Conservation (phyloP, 768 basidiomycete species). For the Podaxis sp. region DNA sequence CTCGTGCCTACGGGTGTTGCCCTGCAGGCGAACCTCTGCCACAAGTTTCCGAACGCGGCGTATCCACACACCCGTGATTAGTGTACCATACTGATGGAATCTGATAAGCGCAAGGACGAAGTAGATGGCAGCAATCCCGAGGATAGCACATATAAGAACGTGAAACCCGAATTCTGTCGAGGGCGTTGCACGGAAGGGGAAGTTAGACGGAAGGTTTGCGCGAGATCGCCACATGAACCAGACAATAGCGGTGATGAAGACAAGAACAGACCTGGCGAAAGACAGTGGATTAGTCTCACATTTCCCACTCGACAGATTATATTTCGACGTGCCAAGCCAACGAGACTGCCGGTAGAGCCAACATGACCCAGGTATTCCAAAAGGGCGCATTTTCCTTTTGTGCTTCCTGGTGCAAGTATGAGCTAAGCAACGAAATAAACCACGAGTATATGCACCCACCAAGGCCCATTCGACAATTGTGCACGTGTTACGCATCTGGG, state of each 20-base stretch:
- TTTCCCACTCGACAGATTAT: background rate
- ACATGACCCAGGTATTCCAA: slow-evolving; percentile 68
- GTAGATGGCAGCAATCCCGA: background rate
- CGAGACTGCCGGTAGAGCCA: slow-evolving; percentile 61
- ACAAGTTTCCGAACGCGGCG: background rate
- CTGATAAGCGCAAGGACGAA: background rate
- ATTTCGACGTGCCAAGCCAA: slow-evolving; percentile 45
- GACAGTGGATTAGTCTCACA: background rate
- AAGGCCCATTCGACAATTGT: slow-evolving; percentile 63
- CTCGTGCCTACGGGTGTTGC: too few relatives aligned
- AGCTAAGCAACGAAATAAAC: background rate
- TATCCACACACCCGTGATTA: slow-evolving; percentile 17
- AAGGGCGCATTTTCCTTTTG: slow-evolving; percentile 29
- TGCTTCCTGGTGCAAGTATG: slow-evolving; percentile 42
- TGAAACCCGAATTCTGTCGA: background rate
- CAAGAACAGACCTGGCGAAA: background rate
- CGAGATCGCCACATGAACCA: background rate
- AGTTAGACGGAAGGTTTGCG: background rate
- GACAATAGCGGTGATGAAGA: background rate
- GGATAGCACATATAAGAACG: background rate
- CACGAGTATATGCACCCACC: slow-evolving; percentile 28
- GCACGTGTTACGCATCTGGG: slow-evolving; percentile 40
- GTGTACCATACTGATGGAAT: background rate
- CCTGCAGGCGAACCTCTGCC: too few relatives aligned
- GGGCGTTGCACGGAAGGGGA: background rate